A percentile compares a stretch with the other conserved stretches of the same genome.
Evolutionary conservation across 2,329 filamentous ascomycete genomes (phyloP).

Genomic region (Claviceps paspali): DNA sequence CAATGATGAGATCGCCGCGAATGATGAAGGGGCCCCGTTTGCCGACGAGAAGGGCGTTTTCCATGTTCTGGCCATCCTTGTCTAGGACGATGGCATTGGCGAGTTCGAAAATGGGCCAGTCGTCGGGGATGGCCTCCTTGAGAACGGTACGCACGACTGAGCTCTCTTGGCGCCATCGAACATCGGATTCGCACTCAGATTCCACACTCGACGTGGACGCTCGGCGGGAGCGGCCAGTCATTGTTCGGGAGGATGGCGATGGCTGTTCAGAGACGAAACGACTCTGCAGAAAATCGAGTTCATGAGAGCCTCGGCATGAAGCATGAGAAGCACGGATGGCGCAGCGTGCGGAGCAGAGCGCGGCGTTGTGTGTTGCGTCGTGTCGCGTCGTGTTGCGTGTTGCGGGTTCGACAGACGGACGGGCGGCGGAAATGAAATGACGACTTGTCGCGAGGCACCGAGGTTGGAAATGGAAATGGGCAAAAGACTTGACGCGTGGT

Average conservation of each 20-base stretch:
- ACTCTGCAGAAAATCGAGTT: neutral
- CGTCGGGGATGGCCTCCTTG: conserved; percentile 21
- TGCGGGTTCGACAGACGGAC: no score
- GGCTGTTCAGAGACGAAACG: neutral
- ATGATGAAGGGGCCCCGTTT: conserved; percentile 45
- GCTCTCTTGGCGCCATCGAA: conserved; percentile 20
- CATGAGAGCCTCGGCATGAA: neutral
- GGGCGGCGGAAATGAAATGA: no score
- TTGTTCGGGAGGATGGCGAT: conserved; percentile 10
- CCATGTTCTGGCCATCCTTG: conserved; percentile 35
- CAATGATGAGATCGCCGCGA: conserved; percentile 40
- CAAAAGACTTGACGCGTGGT: neutral
- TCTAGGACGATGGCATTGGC: conserved; percentile 43
- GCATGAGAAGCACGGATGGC: neutral
- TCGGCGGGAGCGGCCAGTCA: conserved; percentile 25
- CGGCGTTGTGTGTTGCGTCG: no score
- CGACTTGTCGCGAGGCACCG: neutral
- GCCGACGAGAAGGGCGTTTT: conserved; percentile 46
- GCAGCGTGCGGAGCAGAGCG: neutral
- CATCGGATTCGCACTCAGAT: conserved; percentile 23
- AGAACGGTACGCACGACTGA: conserved; percentile 17
- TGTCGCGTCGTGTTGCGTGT: no score
- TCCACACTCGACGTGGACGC: conserved; percentile 30
- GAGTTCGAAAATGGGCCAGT: conserved; percentile 49
- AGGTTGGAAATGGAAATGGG: neutral